Conservation (phyloP, 768 basidiomycete species). For the Suillus variegatus region DNA sequence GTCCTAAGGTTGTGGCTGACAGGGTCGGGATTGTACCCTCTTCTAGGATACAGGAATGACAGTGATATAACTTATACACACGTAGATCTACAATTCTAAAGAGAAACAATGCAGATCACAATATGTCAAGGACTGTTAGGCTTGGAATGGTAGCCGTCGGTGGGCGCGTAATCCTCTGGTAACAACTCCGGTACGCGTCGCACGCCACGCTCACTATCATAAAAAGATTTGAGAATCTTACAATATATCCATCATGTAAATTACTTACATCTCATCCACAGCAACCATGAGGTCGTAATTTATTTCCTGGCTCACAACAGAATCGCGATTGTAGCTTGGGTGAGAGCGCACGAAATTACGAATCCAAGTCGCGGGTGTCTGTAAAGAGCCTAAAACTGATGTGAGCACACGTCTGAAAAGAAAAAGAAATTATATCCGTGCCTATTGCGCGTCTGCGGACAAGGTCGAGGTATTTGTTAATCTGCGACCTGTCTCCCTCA, state of each 20-base stretch:
- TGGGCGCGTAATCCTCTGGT: constrained; percentile 55
- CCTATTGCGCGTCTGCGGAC: constrained; percentile 80
- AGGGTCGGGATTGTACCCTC: too few relatives aligned
- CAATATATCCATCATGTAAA: background rate
- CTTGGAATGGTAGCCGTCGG: constrained; percentile 27
- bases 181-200: constrained; percentile 61
- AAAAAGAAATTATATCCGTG: constrained; percentile 33
- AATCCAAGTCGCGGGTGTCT: constrained; percentile 93
- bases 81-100: background rate
- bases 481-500: constrained; percentile 53
- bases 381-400: constrained; percentile 58
- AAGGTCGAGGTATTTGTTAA: constrained; percentile 79
- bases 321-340: constrained; percentile 90
- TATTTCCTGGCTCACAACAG: constrained; percentile 87
- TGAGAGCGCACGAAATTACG: constrained; percentile 89
- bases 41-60: background rate
- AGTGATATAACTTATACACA: background rate
- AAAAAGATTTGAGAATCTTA: constrained; percentile 4
- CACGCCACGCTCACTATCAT: constrained; percentile 64
- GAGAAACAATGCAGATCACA: background rate
- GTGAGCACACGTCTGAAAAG: constrained; percentile 9
- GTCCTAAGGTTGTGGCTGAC: background rate
- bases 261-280: constrained; percentile 86
- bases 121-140: constrained; percentile 22
- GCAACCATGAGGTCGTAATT: constrained; percentile 92